Evolutionary conservation across 148 eudicot species (phyloP).

Genomic region (Silene conica): DNA sequence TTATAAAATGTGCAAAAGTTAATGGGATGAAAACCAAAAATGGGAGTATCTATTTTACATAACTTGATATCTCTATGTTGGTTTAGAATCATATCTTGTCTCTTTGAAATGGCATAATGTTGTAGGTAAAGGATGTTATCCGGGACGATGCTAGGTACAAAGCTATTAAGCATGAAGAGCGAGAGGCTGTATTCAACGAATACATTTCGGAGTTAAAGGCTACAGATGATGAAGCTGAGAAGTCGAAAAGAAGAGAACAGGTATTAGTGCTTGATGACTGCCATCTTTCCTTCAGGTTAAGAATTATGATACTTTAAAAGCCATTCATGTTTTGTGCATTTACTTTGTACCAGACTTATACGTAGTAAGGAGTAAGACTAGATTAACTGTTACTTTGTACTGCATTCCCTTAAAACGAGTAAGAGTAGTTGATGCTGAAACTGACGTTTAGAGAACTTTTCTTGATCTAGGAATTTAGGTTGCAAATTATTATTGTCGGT

Average conservation of each 20-base stretch:
- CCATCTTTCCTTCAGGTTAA: background rate
- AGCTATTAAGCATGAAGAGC: slow-evolving; percentile 82
- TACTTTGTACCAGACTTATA: background rate
- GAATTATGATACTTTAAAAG: background rate
- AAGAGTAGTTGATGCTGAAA: too few relatives aligned
- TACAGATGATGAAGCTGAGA: slow-evolving; percentile 59
- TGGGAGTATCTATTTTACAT: too few relatives aligned
- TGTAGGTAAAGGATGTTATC: slow-evolving; percentile 80
- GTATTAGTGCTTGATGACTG: slow-evolving; percentile 29
- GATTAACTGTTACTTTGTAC: background rate
- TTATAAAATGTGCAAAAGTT: too few relatives aligned
- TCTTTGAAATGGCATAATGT: slow-evolving; percentile 1
- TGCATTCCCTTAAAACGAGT: too few relatives aligned
- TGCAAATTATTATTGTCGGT: too few relatives aligned
- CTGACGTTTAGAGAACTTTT: too few relatives aligned
- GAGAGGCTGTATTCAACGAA: slow-evolving; percentile 75
- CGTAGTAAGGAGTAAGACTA: background rate
- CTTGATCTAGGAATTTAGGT: too few relatives aligned
- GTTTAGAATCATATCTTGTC: background rate
- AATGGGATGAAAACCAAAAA: too few relatives aligned
- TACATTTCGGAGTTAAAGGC: slow-evolving; percentile 71
- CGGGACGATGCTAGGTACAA: slow-evolving; percentile 83
- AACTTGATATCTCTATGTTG: background rate
- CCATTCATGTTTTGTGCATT: background rate
- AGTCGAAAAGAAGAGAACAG: slow-evolving; percentile 82